phyloP scores from a whole-genome alignment of 495 filamentous ascomycete genomes.

The Pseudoneurospora amorphoporcata region DNA sequence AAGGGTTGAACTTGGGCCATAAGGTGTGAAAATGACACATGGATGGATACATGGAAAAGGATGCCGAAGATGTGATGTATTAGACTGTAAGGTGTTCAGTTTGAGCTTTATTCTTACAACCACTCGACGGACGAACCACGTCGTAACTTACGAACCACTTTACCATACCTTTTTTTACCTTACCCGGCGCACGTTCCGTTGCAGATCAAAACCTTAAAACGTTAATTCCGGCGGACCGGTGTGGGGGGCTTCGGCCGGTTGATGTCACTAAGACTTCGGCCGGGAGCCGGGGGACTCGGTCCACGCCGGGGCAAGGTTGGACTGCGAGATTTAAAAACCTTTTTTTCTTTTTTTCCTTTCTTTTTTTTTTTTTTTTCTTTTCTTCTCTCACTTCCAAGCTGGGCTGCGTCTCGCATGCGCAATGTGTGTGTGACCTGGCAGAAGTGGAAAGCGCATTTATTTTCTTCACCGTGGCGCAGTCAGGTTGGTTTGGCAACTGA shows the following conservation, averaged over 20 bases:
- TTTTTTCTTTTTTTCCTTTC: no score
- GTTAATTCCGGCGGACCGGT: neutral
- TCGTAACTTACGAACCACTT: neutral
- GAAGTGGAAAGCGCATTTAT: neutral
- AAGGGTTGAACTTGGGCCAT: no score
- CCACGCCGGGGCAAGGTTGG: neutral
- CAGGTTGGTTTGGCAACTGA: neutral
- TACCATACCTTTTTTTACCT: neutral
- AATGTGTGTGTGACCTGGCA: neutral
- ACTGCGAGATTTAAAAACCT: neutral
- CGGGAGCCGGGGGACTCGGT: neutral
- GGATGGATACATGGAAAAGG: no score
- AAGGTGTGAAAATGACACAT: no score
- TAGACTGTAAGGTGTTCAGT: no score
- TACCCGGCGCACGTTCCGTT: neutral
- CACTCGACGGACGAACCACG: neutral
- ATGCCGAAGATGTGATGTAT: no score
- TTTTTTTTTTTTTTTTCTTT: no score
- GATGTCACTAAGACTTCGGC: neutral
- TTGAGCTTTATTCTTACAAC: no score
- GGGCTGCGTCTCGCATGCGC: neutral
- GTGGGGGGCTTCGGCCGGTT: neutral
- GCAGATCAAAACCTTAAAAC: neutral
- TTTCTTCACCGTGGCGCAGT: neutral
- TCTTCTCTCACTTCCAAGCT: neutral